Evolutionary conservation across 108 stramenopile genomes (phyloP), one percentile per base, ranked within the genome.

Genomic region (Skeletonema menzelii): DNA sequence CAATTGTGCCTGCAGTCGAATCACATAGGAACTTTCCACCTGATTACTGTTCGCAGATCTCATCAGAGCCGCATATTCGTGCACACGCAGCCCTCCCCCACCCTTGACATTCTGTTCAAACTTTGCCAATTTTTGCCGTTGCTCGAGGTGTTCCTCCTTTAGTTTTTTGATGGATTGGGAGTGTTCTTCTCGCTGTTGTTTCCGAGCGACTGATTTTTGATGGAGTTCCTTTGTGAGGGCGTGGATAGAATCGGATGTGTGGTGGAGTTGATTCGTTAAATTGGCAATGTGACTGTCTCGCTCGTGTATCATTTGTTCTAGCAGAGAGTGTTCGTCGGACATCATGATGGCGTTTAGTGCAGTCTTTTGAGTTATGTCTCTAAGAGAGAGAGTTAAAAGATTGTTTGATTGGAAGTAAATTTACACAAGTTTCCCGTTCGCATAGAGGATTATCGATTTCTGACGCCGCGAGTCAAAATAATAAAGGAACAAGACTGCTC

Each of bases 1-100:
- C 42, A 93, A 60, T 72, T 93, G 90, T 10, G 92, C 87, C 80
- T 93, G 92, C 67, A 93, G 86, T 47, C 88, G 78, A 24, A 89
- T 68, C 8, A 93, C 88, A 59, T 88, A 88, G 34, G 80, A 77
- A 12, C 82, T 79, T 59, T 92, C 88, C 28, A 73, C 71, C 4
- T 37, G 32, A 8, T 49, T 64, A 38, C 56, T 34, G 59, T 75
- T 76, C 38, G 79, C 79, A 0, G 62, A 34, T 17, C 68, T 15
- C 79, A 80, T 75, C 1, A 80, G 24, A 14, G 77, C 59, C 3
- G 77, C 77, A 46, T 79, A 79, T 65, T 80, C 74, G 47, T 80
- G 79, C 7, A 75, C 56, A 8, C 79, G 68, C 6, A 80, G 35
- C 14, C 68, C 63, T 49, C 74, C 69, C 14, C 74, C 79, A 5